Conservation (phyloP, 2,329 filamentous ascomycete genomes). For the Xylariomycetidae sp. region DNA sequence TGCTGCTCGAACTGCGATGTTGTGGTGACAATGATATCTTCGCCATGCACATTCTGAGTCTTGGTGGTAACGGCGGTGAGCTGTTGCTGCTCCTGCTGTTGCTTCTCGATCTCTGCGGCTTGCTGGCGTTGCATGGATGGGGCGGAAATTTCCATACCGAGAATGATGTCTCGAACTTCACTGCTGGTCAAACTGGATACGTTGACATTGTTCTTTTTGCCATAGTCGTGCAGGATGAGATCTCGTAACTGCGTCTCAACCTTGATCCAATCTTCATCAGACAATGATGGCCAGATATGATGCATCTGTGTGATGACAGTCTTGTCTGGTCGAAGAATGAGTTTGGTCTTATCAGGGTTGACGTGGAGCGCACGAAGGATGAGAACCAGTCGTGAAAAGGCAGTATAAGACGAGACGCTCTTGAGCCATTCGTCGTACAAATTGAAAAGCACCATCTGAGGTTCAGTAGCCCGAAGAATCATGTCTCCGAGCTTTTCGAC, state of each 20-base stretch:
- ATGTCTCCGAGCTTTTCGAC: constrained; percentile 98
- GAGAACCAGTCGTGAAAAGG: constrained; percentile 90
- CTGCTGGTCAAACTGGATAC: constrained; percentile 93
- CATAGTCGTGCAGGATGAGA: constrained; percentile 95
- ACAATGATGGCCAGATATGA: constrained; percentile 94
- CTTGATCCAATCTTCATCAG: constrained; percentile 98
- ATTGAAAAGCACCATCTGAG: constrained; percentile 99
- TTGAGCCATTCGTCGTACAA: constrained; percentile 98
- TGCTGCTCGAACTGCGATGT: constrained; percentile 98
- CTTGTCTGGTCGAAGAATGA: constrained; percentile 92
- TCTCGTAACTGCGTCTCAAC: constrained; percentile 96
- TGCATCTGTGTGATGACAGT: constrained; percentile 97
- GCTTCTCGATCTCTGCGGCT: constrained; percentile 97
- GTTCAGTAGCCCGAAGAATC: constrained; percentile 95
- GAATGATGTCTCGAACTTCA: constrained; percentile 95
- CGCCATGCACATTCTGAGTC: constrained; percentile 93
- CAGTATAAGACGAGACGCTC: constrained; percentile 96
- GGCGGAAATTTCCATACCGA: constrained; percentile 99
- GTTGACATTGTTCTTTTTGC: constrained; percentile 99
- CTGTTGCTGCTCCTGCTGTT: constrained; percentile 94
- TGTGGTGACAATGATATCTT: constrained; percentile 97
- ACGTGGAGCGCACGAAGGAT: constrained; percentile 94
- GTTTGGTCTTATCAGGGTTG: constrained; percentile 97
- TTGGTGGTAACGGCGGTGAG: constrained; percentile 96
- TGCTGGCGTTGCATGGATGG: constrained; percentile 98